Evolutionary conservation across 1,284 basidiomycete species (phyloP), one percentile per base, ranked within the genome.

Genomic region (Ceraceosorus guamensis): DNA sequence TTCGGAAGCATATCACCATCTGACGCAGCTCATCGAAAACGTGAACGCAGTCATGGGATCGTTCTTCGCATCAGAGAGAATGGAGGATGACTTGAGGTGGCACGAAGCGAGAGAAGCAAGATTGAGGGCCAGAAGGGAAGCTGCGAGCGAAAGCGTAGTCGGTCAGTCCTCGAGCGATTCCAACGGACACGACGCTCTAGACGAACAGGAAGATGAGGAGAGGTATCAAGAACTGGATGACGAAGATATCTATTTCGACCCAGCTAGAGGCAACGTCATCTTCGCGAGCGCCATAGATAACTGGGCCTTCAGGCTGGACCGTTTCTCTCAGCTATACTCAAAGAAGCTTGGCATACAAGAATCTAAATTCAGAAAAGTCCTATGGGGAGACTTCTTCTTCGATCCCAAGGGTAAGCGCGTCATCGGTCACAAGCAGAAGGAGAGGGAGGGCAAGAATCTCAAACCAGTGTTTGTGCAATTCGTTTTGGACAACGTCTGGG

Each of bases 391-490:
- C 77, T 98, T 87, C 77, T 99, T 88, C 79, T 82, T 98, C 56
- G 95, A 98, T 76, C 89, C 93, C 0, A 98, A 97, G 80, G 87
- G 88, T 50, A 98, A 96, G 79, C 83, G 86, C 60, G 88, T 97
- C 24, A 86, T 98, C 70, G 88, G 87, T 64, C 82, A 91, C 74
- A 95, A 93, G 78, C 88, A 91, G 77, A 82, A 93, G 56, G 79
- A 79, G 37, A 84, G 84, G 61, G 75, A 76, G 44, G 77, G 76
- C 58, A 83, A 91, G 30, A 81, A 83, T 34, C 79, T 99, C 70
- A 98, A 97, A 79, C 91, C 92, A n/a, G 82, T 98, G 50, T 98
- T 98, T 73, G 95, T 97, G 4, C 92, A 97, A 78, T 96, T 98
- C 68, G 87, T 98, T 4, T 79, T 99, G 65, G 95, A 98, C 60